A percentile compares a stretch with the other conserved stretches of the same genome.
Conservation (phyloP, 768 basidiomycete genomes). For the Kondoa malvinella region DNA sequence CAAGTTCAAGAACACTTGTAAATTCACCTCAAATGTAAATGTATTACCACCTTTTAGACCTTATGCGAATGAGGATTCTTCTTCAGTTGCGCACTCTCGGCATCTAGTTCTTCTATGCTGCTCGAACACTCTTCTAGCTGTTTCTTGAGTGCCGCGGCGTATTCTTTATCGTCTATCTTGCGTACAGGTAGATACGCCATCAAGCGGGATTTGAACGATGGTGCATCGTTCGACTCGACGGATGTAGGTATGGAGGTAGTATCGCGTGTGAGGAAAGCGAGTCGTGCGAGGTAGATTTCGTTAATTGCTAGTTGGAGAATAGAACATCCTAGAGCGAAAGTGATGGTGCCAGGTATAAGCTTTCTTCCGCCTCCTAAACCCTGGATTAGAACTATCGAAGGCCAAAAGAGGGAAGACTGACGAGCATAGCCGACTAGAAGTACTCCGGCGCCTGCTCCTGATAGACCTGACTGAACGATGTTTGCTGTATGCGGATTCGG, state of each 20-base stretch:
- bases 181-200: conserved; percentile 12
- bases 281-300: conserved; percentile 19
- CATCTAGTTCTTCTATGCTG: not conserved
- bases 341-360: conserved; percentile 18
- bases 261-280: conserved; percentile 10
- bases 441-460: conserved; percentile 10
- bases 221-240: not conserved
- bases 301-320: conserved; percentile 21
- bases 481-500: conserved; percentile 12
- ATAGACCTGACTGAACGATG: conserved; percentile 7
- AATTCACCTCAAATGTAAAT: too few relatives aligned
- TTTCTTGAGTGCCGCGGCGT: conserved; percentile 7
- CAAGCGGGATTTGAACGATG: not conserved
- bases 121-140: not conserved
- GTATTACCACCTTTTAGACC: too few relatives aligned
- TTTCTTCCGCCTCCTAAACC: not conserved
- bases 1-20: too few relatives aligned
- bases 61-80: not conserved
- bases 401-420: not conserved
- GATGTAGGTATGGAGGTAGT: not conserved
- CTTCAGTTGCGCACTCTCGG: not conserved
- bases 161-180: conserved; percentile 14
- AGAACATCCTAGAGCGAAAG: conserved; percentile 20
- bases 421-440: conserved; percentile 7
- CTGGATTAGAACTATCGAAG: not conserved